Base-by-base conservation (phyloP, 192 early-diverging fungal genomes). In the Coemansia sp. region DNA sequence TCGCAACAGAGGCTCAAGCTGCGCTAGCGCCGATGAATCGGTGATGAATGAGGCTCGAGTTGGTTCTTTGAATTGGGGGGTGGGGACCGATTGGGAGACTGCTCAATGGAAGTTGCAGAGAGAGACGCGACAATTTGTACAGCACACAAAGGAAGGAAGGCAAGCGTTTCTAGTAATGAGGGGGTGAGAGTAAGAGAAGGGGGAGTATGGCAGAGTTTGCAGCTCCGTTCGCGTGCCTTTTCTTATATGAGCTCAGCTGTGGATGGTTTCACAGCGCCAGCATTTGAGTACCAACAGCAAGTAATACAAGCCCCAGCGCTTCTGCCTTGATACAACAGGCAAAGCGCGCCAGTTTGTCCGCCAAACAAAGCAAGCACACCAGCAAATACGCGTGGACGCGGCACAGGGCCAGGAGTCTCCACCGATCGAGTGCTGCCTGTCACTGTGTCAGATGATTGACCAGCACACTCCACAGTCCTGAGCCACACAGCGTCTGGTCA, bases 281-380 rank as follows among this genome's bases (percentile, higher is more conserved):
- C 44, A 17, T 45, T 45, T 45, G 36, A 37, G 36, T 37, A 37
- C 15, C 44, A 45, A 6, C 44, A 17, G 15, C 4, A 45, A 45
- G 15, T 45, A 45, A 6, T 45, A 45, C 44, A 45, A n/a, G 44
- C 42, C 41, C 44, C 44, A 45, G 44, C 44, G 44, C 44, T 45
- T 45, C 51, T 12, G 27, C 51, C 4, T 14, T 55, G 4, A 8
- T 19, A 6, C 17, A 48, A 48, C 51, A 25, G 25, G 23, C 9
- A 23, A 14, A 4, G 12, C 25, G 23, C 51, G 29, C 17, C 32
- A 17, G 53, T 31, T 58, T 58, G 55, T 58, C 55, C 55, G 15
- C 55, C 55, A 58, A 58, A 58, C 55, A 58, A 58, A 58, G 55
- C 29, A 58, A 17, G 27, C 55, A 32, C 15, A 2, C 7, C 27